Evolutionary conservation across 192 early-diverging fungal genomes (phyloP).

Genomic region (Linnemannia schmuckeri): DNA sequence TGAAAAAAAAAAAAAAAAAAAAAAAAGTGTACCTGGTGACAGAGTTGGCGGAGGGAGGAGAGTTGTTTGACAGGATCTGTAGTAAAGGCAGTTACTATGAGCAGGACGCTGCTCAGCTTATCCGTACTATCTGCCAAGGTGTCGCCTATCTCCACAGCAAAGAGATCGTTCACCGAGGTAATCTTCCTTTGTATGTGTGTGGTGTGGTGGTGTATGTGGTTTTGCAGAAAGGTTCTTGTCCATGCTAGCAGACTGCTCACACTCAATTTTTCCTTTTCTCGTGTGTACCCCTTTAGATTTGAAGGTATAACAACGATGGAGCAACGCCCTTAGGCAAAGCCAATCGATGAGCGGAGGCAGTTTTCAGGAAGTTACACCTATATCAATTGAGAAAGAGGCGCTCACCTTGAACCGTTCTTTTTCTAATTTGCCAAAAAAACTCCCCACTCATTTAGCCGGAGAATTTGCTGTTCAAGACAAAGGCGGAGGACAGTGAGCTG

Average conservation of each 20-base stretch:
- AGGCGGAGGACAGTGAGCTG: constrained; percentile 69
- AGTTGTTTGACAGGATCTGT: constrained; percentile 91
- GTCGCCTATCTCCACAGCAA: constrained; percentile 85
- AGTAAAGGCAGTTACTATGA: constrained; percentile 80
- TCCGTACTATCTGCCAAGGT: constrained; percentile 81
- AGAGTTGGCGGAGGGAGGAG: constrained; percentile 88
- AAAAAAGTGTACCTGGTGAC: constrained; percentile 78
- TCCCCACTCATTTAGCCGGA: constrained; percentile 66
- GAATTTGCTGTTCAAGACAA: constrained; percentile 79
- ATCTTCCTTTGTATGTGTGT: not conserved
- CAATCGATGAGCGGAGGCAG: too few relatives aligned
- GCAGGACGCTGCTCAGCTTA: constrained; percentile 82
- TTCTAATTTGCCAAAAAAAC: not conserved
- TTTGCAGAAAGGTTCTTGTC: not conserved
- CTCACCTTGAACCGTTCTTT: too few relatives aligned
- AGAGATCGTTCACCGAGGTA: constrained; percentile 88
- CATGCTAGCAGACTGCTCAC: not conserved
- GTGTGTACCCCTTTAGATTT: not conserved
- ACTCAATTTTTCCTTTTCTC: not conserved
- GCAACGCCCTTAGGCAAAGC: not conserved
- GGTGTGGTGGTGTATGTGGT: not conserved
- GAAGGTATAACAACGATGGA: too few relatives aligned
- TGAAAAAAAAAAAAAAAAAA: constrained; percentile 33
- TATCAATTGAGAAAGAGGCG: too few relatives aligned
- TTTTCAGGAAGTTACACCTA: too few relatives aligned